Evolutionary conservation across 805 yeast genomes (phyloP).

Genomic region (Ogataea haglerorum): DNA sequence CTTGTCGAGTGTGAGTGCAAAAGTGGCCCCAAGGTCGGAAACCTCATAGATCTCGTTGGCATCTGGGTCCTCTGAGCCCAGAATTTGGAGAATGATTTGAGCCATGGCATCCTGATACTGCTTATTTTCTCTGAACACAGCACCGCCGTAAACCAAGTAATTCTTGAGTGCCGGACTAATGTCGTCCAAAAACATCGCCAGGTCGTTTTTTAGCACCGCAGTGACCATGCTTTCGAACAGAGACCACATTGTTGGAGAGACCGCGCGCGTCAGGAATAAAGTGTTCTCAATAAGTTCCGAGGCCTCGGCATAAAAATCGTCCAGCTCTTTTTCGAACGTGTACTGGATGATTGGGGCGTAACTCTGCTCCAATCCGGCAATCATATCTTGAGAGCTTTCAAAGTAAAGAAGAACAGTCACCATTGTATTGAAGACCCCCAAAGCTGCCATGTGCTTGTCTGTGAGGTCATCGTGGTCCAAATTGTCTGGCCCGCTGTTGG

Average conservation of each 20-base stretch:
- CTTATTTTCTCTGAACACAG: slow-evolving; percentile 44
- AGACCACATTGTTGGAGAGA: slow-evolving; percentile 75
- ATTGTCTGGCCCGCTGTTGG: slow-evolving; percentile 52
- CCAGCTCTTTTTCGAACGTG: slow-evolving; percentile 61
- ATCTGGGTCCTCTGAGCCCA: slow-evolving; percentile 26
- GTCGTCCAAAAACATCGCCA: slow-evolving; percentile 71
- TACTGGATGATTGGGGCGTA: slow-evolving; percentile 70
- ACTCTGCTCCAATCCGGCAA: slow-evolving; percentile 65
- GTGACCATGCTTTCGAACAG: slow-evolving; percentile 50
- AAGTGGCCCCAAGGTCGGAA: slow-evolving; percentile 61
- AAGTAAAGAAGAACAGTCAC: slow-evolving; percentile 82
- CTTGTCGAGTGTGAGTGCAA: slow-evolving; percentile 54
- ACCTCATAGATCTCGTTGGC: slow-evolving; percentile 54
- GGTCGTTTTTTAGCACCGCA: slow-evolving; percentile 41
- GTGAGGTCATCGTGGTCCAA: slow-evolving; percentile 41
- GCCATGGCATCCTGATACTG: slow-evolving; percentile 47
- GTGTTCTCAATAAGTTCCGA: slow-evolving; percentile 78
- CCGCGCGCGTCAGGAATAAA: slow-evolving; percentile 56
- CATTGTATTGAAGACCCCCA: slow-evolving; percentile 83
- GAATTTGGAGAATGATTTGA: slow-evolving; percentile 45
- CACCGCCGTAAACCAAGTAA: slow-evolving; percentile 57
- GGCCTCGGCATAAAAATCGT: slow-evolving; percentile 79
- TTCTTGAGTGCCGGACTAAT: slow-evolving; percentile 70
- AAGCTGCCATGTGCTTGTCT: slow-evolving; percentile 82
- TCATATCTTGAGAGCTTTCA: slow-evolving; percentile 74